These are phyloP conservation scores for Ambrosiella beaveri DNA, from an alignment of 2,329 filamentous ascomycete species.

Conservation along the genomic window DNA sequence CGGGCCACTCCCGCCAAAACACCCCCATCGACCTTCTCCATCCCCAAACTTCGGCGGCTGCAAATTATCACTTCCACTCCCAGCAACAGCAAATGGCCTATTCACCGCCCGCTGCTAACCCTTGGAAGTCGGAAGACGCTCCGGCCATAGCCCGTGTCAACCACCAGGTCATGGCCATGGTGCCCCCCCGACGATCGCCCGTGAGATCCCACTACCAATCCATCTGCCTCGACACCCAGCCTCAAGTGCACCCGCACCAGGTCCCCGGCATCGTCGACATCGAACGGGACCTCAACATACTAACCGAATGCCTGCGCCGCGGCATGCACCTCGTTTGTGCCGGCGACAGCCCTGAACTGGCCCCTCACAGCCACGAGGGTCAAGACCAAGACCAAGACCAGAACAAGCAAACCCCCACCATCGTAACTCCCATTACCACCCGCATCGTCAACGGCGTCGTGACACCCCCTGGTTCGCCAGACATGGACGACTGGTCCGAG, in stretches of 20 bases:
- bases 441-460: not conserved
- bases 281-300: slow-evolving; percentile 6
- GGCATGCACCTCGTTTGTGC: slow-evolving; percentile 4
- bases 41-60: not conserved
- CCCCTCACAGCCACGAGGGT: not conserved
- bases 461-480: not conserved
- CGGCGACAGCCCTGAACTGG: not conserved
- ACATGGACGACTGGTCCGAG: too few species aligned
- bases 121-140: too few species aligned
- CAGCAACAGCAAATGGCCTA: too few species aligned
- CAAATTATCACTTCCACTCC: too few species aligned
- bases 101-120: too few species aligned
- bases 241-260: not conserved
- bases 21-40: not conserved
- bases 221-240: not conserved
- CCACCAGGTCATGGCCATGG: not conserved
- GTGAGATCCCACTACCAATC: not conserved
- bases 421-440: not conserved
- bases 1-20: not conserved
- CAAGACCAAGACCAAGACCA: not conserved
- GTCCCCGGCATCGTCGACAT: slow-evolving; percentile 4
- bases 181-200: not conserved
- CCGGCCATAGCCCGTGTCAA: too few species aligned
- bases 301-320: slow-evolving; percentile 5
- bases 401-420: not conserved